phyloP scores from a whole-genome alignment of 768 basidiomycete species.

The Amanita jacksonii region DNA sequence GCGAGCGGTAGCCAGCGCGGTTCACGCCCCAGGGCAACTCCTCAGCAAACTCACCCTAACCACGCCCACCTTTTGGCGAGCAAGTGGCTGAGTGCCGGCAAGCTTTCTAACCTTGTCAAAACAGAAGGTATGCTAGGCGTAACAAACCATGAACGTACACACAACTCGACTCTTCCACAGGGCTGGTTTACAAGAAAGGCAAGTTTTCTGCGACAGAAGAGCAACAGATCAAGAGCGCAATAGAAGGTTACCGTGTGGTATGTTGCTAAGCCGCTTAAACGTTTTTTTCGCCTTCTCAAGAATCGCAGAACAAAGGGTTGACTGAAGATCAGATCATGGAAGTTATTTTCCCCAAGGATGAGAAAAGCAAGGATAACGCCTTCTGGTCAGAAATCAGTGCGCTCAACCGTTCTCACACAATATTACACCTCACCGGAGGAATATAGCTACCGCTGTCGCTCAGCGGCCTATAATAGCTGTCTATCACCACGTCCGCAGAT shows the following conservation, averaged over 20 bases:
- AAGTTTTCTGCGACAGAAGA: slow-evolving; percentile 80
- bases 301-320: slow-evolving; percentile 38
- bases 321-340: slow-evolving; percentile 45
- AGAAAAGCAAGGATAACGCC: slow-evolving; percentile 47
- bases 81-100: slow-evolving; percentile 67
- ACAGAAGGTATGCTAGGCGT: slow-evolving; percentile 42
- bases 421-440: neutral
- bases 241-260: slow-evolving; percentile 54
- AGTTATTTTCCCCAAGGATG: slow-evolving; percentile 60
- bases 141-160: neutral
- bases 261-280: slow-evolving; percentile 16
- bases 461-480: slow-evolving; percentile 76
- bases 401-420: slow-evolving; percentile 13
- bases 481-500: slow-evolving; percentile 71
- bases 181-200: slow-evolving; percentile 81
- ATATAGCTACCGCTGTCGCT: slow-evolving; percentile 56
- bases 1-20: slow-evolving; percentile 24
- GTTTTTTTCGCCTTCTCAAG: neutral
- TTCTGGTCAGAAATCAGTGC: slow-evolving; percentile 81
- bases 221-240: slow-evolving; percentile 51
- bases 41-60: slow-evolving; percentile 35
- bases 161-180: slow-evolving; percentile 24
- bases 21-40: slow-evolving; percentile 16
- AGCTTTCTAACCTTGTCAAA: slow-evolving; percentile 59
- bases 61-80: slow-evolving; percentile 66